Evolutionary conservation across 805 yeast genomes (phyloP).

Genomic region (Teunomyces cretensis): DNA sequence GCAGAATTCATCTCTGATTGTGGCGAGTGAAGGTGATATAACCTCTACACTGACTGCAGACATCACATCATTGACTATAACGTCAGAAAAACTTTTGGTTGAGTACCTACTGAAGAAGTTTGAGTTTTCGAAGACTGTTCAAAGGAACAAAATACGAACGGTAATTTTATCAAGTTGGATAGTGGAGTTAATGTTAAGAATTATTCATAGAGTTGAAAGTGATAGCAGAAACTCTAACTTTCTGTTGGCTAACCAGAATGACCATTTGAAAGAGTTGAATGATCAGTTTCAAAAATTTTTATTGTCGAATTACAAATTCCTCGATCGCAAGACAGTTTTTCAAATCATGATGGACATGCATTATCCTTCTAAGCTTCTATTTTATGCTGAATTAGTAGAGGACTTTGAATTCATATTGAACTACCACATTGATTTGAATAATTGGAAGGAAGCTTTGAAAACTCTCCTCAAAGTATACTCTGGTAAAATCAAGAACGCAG

Average conservation of each 20-base stretch:
- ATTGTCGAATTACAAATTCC: constrained; percentile 38
- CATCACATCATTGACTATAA: constrained; percentile 1
- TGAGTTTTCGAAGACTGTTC: constrained; percentile 19
- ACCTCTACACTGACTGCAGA: background rate
- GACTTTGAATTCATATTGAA: constrained; percentile 71
- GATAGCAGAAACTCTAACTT: constrained; percentile 5
- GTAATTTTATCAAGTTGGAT: constrained; percentile 65
- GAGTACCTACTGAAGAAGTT: constrained; percentile 36
- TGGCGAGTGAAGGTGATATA: background rate
- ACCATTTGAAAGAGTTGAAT: constrained; percentile 3
- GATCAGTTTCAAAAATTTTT: constrained; percentile 49
- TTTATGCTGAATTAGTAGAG: constrained; percentile 62
- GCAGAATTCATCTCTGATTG: constrained; percentile 4
- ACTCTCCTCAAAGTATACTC: constrained; percentile 51
- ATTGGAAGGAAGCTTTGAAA: constrained; percentile 73
- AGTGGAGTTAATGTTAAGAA: constrained; percentile 54
- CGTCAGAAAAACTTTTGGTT: constrained; percentile 27
- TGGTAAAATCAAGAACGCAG: constrained; percentile 12
- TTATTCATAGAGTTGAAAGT: constrained; percentile 43
- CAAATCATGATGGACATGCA: constrained; percentile 71
- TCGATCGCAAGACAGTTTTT: constrained; percentile 70
- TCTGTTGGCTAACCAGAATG: background rate
- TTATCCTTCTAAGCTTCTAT: constrained; percentile 59
- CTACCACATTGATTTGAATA: constrained; percentile 64
- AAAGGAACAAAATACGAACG: constrained; percentile 31